Conservation (phyloP, 2,329 filamentous ascomycete species). For the Cercospora brassicicola region DNA sequence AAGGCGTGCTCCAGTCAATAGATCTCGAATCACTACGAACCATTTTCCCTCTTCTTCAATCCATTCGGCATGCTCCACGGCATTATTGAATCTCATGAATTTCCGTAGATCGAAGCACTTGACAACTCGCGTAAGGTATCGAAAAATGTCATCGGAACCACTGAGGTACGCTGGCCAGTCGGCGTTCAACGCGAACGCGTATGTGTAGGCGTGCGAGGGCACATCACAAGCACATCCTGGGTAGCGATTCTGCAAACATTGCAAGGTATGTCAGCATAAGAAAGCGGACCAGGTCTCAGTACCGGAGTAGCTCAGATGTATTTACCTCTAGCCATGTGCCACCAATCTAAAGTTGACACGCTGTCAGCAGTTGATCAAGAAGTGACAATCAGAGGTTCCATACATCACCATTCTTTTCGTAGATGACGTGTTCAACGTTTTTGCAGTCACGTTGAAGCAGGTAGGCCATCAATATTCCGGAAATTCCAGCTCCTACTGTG, state of each 20-base stretch:
- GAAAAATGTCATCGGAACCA: background rate
- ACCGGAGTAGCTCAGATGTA: background rate
- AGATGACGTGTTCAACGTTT: background rate
- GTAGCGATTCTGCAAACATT: slow-evolving; percentile 23
- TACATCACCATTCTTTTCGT: background rate
- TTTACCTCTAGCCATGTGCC: background rate
- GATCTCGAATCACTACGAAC: background rate
- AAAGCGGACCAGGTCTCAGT: background rate
- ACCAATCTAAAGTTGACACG: background rate
- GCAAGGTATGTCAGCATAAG: background rate
- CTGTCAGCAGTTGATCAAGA: background rate
- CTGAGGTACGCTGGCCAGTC: slow-evolving; percentile 26
- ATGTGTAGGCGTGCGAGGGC: slow-evolving; percentile 38
- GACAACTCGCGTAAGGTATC: background rate
- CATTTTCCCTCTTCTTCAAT: background rate
- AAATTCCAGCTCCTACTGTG: background rate
- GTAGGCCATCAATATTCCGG: background rate
- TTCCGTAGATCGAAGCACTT: background rate
- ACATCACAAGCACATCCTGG: slow-evolving; percentile 45
- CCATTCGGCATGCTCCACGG: background rate
- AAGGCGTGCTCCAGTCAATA: background rate
- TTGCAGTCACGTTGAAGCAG: background rate
- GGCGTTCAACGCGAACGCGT: slow-evolving; percentile 38
- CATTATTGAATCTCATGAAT: background rate
- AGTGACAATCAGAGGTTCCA: background rate